Evolutionary conservation across 495 filamentous ascomycete species (phyloP).

Genomic region (Talaromyces borbonicus): DNA sequence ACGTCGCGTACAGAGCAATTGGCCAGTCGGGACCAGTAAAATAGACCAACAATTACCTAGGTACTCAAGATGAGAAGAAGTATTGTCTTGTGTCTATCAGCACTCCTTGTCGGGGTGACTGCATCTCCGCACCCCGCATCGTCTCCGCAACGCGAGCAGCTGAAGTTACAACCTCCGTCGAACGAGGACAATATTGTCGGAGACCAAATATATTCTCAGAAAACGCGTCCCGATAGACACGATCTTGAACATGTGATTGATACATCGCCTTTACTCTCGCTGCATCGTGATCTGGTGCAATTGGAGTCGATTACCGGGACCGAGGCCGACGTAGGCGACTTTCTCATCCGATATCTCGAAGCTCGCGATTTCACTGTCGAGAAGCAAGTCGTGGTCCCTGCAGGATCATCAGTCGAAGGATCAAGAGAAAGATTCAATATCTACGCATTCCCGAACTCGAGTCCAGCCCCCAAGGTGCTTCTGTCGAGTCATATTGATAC

Average conservation of each 20-base stretch:
- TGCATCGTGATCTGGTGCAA: slow-evolving; percentile 69
- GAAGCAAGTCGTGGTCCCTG: slow-evolving; percentile 40
- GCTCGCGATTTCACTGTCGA: slow-evolving; percentile 57
- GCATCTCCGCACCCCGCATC: slow-evolving; percentile 4
- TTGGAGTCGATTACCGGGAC: slow-evolving; percentile 66
- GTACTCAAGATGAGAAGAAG: no score
- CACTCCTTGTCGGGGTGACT: slow-evolving; percentile 1
- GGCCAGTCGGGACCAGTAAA: no score
- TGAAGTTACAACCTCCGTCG: not conserved
- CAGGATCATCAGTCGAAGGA: slow-evolving; percentile 7
- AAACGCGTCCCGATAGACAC: not conserved
- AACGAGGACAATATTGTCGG: not conserved
- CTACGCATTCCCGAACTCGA: slow-evolving; percentile 58
- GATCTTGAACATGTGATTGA: slow-evolving; percentile 22
- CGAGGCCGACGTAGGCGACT: slow-evolving; percentile 59
- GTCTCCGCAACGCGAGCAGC: slow-evolving; percentile 3
- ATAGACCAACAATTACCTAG: no score
- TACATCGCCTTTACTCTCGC: slow-evolving; percentile 50
- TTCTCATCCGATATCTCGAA: slow-evolving; percentile 57
- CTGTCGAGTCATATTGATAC: slow-evolving; percentile 69
- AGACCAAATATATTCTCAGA: not conserved
- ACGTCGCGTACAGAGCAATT: no score
- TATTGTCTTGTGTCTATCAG: no score
- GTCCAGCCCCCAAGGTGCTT: slow-evolving; percentile 49
- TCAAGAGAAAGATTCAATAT: slow-evolving; percentile 57